These are phyloP conservation scores for Isabelozyma pseudorhagii DNA, from an alignment of 805 yeast genomes.

Conservation along the genomic window DNA sequence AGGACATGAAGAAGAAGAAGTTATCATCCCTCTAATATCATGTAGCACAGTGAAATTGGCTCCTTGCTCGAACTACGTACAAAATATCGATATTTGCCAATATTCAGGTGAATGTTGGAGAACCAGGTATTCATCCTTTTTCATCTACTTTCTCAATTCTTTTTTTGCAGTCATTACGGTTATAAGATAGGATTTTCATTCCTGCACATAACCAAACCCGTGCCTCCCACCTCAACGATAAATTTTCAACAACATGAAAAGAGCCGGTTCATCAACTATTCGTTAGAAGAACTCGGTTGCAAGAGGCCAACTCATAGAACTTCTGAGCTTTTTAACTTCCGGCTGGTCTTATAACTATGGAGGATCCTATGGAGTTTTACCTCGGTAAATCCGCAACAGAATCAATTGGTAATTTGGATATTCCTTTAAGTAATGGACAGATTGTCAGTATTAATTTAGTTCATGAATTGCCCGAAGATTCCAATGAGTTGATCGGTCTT, in stretches of 20 bases:
- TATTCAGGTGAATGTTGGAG: too few species aligned
- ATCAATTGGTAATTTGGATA: conserved; percentile 42
- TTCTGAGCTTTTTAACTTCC: too few species aligned
- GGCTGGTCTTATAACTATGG: conserved; percentile 4
- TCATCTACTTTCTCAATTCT: too few species aligned
- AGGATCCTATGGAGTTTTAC: conserved; percentile 28
- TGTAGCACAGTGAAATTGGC: too few species aligned
- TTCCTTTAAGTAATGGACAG: conserved; percentile 75
- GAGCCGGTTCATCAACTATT: neutral
- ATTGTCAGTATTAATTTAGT: conserved; percentile 80
- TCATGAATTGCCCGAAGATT: conserved; percentile 86
- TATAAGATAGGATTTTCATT: neutral
- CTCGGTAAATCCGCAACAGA: conserved; percentile 29
- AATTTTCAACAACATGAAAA: neutral
- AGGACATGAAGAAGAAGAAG: too few species aligned
- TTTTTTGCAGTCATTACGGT: too few species aligned
- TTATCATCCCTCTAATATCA: too few species aligned
- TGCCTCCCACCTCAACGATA: neutral
- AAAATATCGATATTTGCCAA: too few species aligned
- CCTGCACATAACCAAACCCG: neutral
- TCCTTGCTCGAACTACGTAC: too few species aligned
- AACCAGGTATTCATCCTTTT: neutral
- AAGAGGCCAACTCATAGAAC: too few species aligned
- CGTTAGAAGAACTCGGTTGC: too few species aligned
- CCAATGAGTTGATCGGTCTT: conserved; percentile 74